Conservation (phyloP, 2,329 filamentous ascomycete species). For the Ophiostoma sp. region DNA sequence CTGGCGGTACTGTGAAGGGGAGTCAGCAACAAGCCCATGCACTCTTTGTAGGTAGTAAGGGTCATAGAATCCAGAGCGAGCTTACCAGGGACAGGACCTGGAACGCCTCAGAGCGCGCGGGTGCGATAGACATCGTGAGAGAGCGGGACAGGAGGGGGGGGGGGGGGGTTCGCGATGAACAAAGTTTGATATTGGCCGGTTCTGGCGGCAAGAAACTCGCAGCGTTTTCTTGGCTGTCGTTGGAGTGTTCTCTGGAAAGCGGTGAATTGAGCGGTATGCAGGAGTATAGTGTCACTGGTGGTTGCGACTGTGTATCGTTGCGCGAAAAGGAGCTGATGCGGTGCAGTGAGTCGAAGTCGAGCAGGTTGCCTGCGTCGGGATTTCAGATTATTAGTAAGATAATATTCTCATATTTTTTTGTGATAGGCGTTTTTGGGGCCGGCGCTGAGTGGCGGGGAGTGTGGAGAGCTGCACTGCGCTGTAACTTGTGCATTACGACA, state of each 20-base stretch:
- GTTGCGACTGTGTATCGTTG: not conserved
- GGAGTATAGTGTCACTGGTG: not conserved
- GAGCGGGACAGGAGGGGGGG: not conserved
- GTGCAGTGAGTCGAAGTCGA: not conserved
- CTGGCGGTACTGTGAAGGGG: conserved; percentile 68
- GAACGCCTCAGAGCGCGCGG: conserved; percentile 37
- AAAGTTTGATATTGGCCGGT: conserved; percentile 15
- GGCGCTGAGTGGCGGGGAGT: conserved; percentile 10
- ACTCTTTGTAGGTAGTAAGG: conserved; percentile 17
- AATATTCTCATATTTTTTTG: not conserved
- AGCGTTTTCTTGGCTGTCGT: not conserved
- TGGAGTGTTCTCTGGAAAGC: not conserved
- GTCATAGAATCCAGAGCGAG: no score
- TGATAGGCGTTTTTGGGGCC: not conserved
- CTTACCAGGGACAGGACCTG: conserved; percentile 54
- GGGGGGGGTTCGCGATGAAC: not conserved
- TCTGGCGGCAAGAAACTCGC: conserved; percentile 3
- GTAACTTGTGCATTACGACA: not conserved
- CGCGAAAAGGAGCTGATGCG: not conserved
- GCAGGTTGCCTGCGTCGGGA: not conserved
- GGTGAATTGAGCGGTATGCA: not conserved
- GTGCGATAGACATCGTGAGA: conserved; percentile 18
- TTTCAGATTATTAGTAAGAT: conserved; percentile 12
- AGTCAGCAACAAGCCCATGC: conserved; percentile 10
- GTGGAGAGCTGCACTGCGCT: conserved; percentile 6